phyloP scores from a whole-genome alignment of 371 early-diverging fungal species.

The Zychaea mexicana region DNA sequence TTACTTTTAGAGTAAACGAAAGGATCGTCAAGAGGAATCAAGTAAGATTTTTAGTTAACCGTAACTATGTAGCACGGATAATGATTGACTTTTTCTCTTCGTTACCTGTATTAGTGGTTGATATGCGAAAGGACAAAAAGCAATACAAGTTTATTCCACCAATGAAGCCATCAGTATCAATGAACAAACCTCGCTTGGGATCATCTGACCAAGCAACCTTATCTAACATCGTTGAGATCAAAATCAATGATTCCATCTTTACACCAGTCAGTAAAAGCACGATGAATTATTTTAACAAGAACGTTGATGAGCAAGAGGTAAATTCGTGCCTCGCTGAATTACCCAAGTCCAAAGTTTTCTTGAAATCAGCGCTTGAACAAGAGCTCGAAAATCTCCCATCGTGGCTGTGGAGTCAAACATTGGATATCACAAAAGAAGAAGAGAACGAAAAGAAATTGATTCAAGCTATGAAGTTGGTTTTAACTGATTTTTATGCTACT shows the following conservation, averaged over 20 bases:
- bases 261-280: not conserved
- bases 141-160: not conserved
- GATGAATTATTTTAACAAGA: not conserved
- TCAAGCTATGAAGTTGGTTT: not conserved
- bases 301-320: conserved; percentile 2
- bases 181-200: not conserved
- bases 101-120: not conserved
- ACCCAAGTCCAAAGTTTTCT: not conserved
- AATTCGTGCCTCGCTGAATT: not conserved
- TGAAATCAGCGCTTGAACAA: conserved; percentile 1
- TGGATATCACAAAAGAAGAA: not conserved
- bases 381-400: conserved; percentile 1
- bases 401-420: conserved; percentile 8
- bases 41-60: not conserved
- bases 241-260: not conserved
- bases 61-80: not conserved
- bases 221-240: not conserved
- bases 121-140: not conserved
- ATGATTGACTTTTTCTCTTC: not conserved
- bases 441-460: not conserved
- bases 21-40: not conserved
- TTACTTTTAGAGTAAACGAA: not conserved
- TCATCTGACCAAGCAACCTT: not conserved
- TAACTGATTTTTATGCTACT: conserved; percentile 24
- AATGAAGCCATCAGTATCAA: conserved; percentile 8